phyloP scores from a whole-genome alignment of 768 basidiomycete species.

The Rhizopogon rudus region DNA sequence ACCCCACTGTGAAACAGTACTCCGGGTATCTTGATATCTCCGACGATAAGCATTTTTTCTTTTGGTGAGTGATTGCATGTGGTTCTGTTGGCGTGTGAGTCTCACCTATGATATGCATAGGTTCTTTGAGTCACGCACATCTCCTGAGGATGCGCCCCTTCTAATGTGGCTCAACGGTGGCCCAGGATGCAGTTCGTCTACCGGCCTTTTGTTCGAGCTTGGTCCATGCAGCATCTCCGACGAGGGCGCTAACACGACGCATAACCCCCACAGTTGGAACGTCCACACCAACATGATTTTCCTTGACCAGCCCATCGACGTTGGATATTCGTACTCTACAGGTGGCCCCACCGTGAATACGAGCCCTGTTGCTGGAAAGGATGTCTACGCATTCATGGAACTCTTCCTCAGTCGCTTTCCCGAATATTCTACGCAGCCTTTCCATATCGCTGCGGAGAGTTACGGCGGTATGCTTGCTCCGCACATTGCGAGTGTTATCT shows the following conservation, averaged over 20 bases:
- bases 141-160: constrained; percentile 75
- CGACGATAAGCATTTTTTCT: constrained; percentile 80
- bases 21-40: constrained; percentile 83
- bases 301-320: constrained; percentile 78
- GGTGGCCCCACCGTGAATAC: constrained; percentile 71
- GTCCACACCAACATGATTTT: constrained; percentile 56
- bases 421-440: constrained; percentile 61
- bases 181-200: constrained; percentile 66
- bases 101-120: constrained; percentile 27
- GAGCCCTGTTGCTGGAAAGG: constrained; percentile 82
- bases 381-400: constrained; percentile 83
- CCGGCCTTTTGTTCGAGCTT: constrained; percentile 88
- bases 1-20: constrained; percentile 66
- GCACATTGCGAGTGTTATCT: constrained; percentile 78
- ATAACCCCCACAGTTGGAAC: constrained; percentile 87
- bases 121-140: constrained; percentile 84
- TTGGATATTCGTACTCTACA: constrained; percentile 84
- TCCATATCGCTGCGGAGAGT: constrained; percentile 80
- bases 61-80: constrained; percentile 50
- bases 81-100: no score
- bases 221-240: constrained; percentile 80
- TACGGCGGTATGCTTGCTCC: constrained; percentile 81
- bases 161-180: constrained; percentile 91
- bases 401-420: constrained; percentile 77
- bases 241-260: constrained; percentile 61